These are phyloP conservation scores for Astraeus odoratus DNA, from an alignment of 768 basidiomycete species.

Conservation along the genomic window DNA sequence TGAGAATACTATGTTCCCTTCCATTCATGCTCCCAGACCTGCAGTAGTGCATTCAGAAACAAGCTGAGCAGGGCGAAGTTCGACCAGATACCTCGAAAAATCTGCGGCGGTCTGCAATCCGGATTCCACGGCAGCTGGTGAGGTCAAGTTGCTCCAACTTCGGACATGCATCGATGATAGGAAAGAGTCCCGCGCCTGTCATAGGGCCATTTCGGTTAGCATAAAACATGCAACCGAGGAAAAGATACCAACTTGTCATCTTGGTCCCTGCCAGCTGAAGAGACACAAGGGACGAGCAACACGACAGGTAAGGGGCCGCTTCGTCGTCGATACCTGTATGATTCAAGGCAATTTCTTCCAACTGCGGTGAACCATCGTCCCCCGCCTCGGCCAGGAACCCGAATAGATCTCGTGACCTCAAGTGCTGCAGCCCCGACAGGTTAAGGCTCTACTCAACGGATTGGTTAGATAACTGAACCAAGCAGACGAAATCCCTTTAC, in stretches of 20 bases:
- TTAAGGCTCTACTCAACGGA: slow-evolving; percentile 43
- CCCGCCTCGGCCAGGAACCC: slow-evolving; percentile 32
- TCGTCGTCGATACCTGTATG: slow-evolving; percentile 58
- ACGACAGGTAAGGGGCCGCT: slow-evolving; percentile 43
- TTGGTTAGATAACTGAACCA: neutral
- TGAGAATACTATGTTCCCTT: too few species aligned
- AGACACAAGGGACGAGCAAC: slow-evolving; percentile 40
- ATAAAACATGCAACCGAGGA: neutral
- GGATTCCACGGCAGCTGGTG: slow-evolving; percentile 61
- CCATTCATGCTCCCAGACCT: slow-evolving; percentile 23
- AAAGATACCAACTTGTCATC: slow-evolving; percentile 42
- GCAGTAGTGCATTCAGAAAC: neutral
- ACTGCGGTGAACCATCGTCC: slow-evolving; percentile 22
- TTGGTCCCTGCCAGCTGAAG: slow-evolving; percentile 54
- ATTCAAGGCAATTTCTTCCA: slow-evolving; percentile 49
- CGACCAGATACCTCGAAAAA: slow-evolving; percentile 51
- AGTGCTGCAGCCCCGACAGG: slow-evolving; percentile 42
- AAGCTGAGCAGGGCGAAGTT: neutral
- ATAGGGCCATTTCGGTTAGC: neutral
- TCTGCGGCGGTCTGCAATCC: slow-evolving; percentile 49
- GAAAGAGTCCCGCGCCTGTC: slow-evolving; percentile 52
- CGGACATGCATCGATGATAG: slow-evolving; percentile 51
- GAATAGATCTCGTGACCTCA: slow-evolving; percentile 46
- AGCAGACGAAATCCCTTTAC: slow-evolving; percentile 24
- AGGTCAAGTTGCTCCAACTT: slow-evolving; percentile 50